Evolutionary conservation across 306 rosid species (phyloP).

Genomic region (Glycine tomentella): DNA sequence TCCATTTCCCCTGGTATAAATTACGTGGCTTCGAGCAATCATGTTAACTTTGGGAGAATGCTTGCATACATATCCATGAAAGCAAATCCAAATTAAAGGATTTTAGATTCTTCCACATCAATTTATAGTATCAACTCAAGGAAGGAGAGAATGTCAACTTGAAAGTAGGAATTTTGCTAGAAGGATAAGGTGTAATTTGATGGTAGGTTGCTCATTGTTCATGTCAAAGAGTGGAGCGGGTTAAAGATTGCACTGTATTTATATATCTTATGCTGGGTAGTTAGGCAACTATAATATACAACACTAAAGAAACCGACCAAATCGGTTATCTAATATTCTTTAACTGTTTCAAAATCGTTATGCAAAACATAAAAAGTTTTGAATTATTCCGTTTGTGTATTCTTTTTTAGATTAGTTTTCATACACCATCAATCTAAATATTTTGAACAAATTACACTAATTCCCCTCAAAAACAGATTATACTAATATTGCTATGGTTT

Average conservation of each 20-base stretch:
- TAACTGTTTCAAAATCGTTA: conserved; percentile 6
- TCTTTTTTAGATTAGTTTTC: not conserved
- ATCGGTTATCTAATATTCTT: conserved; percentile 9
- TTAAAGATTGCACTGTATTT: not conserved
- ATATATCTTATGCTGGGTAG: conserved; percentile 1
- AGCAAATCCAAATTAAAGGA: conserved; percentile 37
- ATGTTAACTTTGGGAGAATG: conserved; percentile 33
- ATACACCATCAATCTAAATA: not conserved
- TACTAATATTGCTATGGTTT: not conserved
- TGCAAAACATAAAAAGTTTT: not conserved
- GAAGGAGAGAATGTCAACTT: conserved; percentile 47
- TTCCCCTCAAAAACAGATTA: not conserved
- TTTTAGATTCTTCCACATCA: conserved; percentile 35
- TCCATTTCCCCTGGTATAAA: conserved; percentile 40
- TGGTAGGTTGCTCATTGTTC: conserved; percentile 8
- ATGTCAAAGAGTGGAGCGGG: not conserved
- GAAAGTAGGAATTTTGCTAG: conserved; percentile 37
- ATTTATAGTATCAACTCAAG: not conserved
- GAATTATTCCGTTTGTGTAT: not conserved
- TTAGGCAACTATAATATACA: conserved; percentile 23
- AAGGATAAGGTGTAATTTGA: conserved; percentile 39
- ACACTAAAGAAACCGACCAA: conserved; percentile 16
- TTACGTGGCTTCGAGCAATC: conserved; percentile 30
- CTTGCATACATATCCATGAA: conserved; percentile 32
- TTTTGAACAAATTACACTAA: not conserved